phyloP scores from a whole-genome alignment of 2,329 filamentous ascomycete species.

The Herpotrichia juniperi region DNA sequence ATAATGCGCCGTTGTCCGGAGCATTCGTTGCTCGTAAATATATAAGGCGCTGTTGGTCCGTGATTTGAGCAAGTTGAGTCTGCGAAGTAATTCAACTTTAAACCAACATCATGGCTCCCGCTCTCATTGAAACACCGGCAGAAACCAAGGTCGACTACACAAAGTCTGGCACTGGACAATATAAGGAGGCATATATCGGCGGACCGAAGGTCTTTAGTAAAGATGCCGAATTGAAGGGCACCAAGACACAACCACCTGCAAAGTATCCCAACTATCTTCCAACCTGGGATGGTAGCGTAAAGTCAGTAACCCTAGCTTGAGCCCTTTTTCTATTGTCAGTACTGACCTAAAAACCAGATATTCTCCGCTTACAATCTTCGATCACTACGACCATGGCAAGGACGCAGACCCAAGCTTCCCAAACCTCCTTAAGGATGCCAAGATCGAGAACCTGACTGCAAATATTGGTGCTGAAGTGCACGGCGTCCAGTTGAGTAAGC shows the following conservation, averaged over 20 bases:
- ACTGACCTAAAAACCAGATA: constrained; percentile 49
- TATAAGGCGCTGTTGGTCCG: constrained; percentile 6
- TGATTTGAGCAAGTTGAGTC: neutral
- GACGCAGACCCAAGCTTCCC: constrained; percentile 73
- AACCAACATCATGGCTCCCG: constrained; percentile 47
- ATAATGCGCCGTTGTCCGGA: constrained; percentile 4
- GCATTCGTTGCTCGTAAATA: neutral
- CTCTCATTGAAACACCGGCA: constrained; percentile 47
- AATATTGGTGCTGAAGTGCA: constrained; percentile 75
- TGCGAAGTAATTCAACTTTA: neutral
- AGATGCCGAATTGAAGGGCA: constrained; percentile 61
- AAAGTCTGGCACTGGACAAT: constrained; percentile 42
- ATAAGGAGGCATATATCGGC: constrained; percentile 50
- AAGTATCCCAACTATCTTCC: constrained; percentile 77
- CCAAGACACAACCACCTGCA: constrained; percentile 59
- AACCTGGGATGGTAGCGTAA: constrained; percentile 67
- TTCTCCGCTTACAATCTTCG: constrained; percentile 70
- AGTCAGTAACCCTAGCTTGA: constrained; percentile 23
- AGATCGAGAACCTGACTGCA: constrained; percentile 69
- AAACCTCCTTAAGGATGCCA: constrained; percentile 66
- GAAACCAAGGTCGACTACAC: constrained; percentile 25
- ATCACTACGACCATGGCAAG: constrained; percentile 76
- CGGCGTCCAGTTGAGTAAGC: constrained; percentile 72
- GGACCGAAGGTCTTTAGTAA: constrained; percentile 52
- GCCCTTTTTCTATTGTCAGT: neutral